These are phyloP conservation scores for Neonectria neomacrospora DNA, from an alignment of 2,329 filamentous ascomycete genomes.

Conservation along the genomic window DNA sequence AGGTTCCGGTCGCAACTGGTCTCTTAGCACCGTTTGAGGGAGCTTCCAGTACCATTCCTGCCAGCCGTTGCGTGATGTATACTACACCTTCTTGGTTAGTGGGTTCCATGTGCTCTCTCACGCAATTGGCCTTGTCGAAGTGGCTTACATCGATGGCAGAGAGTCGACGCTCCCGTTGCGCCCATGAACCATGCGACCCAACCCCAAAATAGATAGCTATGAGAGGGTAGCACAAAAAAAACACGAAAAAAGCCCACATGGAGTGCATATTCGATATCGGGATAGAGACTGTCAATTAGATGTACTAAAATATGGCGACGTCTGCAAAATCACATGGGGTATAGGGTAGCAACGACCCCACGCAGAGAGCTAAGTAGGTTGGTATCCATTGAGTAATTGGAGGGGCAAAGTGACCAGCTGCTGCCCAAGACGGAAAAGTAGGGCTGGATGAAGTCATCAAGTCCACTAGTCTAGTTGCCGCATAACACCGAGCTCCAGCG, in stretches of 20 bases:
- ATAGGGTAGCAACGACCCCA: constrained; percentile 30
- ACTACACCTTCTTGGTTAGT: too few relatives aligned
- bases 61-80: too few relatives aligned
- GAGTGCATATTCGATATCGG: too few relatives aligned
- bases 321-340: not conserved
- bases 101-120: too few relatives aligned
- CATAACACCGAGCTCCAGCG: constrained; percentile 21
- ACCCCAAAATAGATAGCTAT: not conserved
- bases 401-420: constrained; percentile 24
- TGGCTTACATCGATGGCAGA: not conserved
- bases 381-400: not conserved
- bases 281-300: not conserved
- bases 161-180: not conserved
- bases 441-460: constrained; percentile 43
- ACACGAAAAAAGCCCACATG: too few relatives aligned
- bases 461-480: constrained; percentile 4
- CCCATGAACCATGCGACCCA: too few relatives aligned
- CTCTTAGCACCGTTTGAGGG: too few relatives aligned
- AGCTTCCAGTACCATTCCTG: not conserved
- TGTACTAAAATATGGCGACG: not conserved
- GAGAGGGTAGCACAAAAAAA: not conserved
- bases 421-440: constrained; percentile 35
- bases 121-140: too few relatives aligned
- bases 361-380: too few relatives aligned
- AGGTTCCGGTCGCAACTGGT: not conserved